Conservation (phyloP, 129 eudicot species). For the Chrysanthemum lavandulifolium region DNA sequence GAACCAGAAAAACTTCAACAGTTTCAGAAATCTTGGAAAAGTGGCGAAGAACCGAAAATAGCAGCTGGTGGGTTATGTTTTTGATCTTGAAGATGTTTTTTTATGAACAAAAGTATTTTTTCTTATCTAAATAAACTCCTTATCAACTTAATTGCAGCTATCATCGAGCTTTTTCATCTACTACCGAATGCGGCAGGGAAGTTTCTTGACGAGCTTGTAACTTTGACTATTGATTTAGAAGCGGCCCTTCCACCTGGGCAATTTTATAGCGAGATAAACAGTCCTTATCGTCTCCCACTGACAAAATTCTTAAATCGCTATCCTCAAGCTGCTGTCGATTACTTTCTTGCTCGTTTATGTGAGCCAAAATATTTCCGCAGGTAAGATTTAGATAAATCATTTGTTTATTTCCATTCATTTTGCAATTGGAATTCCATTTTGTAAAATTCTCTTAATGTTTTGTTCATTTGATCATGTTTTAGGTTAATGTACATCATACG, state of each 20-base stretch:
- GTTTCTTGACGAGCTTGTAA: conserved; percentile 96
- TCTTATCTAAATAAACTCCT: not conserved
- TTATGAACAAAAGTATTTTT: not conserved
- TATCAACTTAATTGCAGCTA: conserved; percentile 62
- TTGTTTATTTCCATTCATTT: not conserved
- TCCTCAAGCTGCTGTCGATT: conserved; percentile 90
- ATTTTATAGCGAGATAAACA: conserved; percentile 96
- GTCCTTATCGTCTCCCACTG: conserved; percentile 96
- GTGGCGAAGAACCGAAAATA: conserved; percentile 97
- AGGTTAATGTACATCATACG: conserved; percentile 95
- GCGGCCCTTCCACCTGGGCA: conserved; percentile 91
- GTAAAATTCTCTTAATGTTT: conserved; percentile 2
- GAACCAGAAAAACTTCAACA: conserved; percentile 98
- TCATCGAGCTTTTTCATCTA: conserved; percentile 94
- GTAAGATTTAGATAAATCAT: conserved; percentile 31
- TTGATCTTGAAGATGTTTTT: conserved; percentile 2
- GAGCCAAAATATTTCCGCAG: conserved; percentile 92
- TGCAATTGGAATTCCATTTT: not conserved
- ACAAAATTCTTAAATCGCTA: conserved; percentile 88
- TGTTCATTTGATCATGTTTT: conserved; percentile 26
- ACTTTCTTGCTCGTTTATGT: conserved; percentile 87
- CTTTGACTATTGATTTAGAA: conserved; percentile 90
- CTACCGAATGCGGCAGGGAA: conserved; percentile 98
- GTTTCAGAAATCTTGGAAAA: conserved; percentile 92
- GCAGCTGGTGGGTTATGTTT: conserved; percentile 77